These are phyloP conservation scores for Sphaerulina musiva DNA, from an alignment of 2,329 filamentous ascomycete species.

Conservation along the genomic window DNA sequence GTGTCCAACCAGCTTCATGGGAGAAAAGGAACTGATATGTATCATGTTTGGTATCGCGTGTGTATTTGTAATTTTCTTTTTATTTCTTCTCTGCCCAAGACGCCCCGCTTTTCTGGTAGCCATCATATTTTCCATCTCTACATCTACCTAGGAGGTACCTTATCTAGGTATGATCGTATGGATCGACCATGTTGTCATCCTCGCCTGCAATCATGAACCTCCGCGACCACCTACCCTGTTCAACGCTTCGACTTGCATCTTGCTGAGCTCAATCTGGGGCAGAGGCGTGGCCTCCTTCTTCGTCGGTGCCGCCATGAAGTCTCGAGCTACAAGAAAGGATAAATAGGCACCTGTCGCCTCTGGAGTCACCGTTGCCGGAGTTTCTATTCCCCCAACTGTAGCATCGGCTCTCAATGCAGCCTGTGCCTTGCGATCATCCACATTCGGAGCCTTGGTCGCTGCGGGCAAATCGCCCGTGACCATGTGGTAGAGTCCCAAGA, in stretches of 20 bases:
- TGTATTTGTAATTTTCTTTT: too few species aligned
- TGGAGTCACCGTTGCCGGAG: conserved; percentile 51
- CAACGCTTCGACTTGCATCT: conserved; percentile 46
- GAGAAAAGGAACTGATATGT: too few species aligned
- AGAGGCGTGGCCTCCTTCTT: conserved; percentile 30
- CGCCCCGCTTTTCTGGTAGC: too few species aligned
- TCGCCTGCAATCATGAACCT: conserved; percentile 17
- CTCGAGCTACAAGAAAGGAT: conserved; percentile 55
- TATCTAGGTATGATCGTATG: too few species aligned
- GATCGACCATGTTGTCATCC: too few species aligned
- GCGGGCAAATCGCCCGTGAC: conserved; percentile 63
- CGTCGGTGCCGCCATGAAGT: conserved; percentile 53
- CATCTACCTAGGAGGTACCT: too few species aligned
- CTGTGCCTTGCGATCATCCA: conserved; percentile 66
- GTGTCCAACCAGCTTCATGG: too few species aligned
- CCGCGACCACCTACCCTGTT: conserved; percentile 50
- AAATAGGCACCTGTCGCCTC: conserved; percentile 59
- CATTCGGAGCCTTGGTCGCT: conserved; percentile 63
- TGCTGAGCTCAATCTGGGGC: conserved; percentile 42
- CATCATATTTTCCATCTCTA: too few species aligned
- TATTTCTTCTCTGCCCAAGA: too few species aligned
- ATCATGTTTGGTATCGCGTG: too few species aligned
- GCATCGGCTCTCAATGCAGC: conserved; percentile 58
- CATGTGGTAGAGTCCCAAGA: conserved; percentile 70
- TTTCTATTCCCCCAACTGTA: conserved; percentile 47